Percentiles rank a stretch among this genome's conserved stretches.
Conservation (phyloP, 257 asterid species). For the Henckelia pumila region DNA sequence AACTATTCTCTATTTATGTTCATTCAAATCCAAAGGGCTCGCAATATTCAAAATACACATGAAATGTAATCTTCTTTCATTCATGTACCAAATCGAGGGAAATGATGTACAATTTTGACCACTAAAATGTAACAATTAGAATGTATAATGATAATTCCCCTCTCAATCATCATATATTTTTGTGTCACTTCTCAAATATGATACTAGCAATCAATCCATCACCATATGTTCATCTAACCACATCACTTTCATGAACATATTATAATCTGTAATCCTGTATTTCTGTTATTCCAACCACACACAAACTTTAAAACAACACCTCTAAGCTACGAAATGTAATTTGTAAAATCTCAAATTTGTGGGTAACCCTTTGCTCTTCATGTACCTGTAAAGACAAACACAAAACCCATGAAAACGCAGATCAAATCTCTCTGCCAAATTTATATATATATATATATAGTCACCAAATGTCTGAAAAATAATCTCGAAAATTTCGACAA, state of each 20-base stretch:
- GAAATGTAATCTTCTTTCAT: no score
- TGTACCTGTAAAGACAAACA: slow-evolving; percentile 1
- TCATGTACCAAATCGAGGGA: not conserved
- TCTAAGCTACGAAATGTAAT: not conserved
- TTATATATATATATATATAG: no score
- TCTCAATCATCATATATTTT: no score
- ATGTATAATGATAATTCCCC: not conserved
- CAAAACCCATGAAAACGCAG: not conserved
- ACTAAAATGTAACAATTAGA: not conserved
- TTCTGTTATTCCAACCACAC: not conserved
- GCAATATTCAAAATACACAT: no score
- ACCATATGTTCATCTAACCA: not conserved
- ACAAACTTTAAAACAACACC: not conserved
- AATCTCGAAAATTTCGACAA: not conserved
- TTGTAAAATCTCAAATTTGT: not conserved
- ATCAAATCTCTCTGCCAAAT: not conserved
- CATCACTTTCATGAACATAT: not conserved
- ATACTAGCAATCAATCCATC: not conserved
- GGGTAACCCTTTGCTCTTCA: not conserved
- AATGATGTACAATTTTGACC: not conserved
- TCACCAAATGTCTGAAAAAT: not conserved
- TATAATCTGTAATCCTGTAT: no score
- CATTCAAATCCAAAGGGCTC: no score
- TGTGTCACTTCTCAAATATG: not conserved
- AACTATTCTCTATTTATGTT: no score